phyloP scores from a whole-genome alignment of 2,329 filamentous ascomycete genomes.

The Cladosporium colombiae region DNA sequence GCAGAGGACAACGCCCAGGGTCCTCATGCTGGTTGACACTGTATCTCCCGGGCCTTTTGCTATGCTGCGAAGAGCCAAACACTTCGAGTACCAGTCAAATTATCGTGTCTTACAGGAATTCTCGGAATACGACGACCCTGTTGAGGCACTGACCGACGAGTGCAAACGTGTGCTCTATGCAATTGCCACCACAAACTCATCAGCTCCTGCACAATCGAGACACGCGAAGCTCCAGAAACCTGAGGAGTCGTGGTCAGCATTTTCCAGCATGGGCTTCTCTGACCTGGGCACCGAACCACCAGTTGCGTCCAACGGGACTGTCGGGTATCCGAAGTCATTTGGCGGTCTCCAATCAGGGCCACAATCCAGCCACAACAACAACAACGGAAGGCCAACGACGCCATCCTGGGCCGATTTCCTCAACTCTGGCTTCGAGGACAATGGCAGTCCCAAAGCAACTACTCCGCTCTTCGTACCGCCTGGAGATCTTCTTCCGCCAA shows the following conservation, averaged over 20 bases:
- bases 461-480: conserved; percentile 76
- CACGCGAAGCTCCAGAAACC: conserved; percentile 41
- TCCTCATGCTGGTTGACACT: conserved; percentile 94
- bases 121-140: conserved; percentile 84
- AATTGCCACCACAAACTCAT: conserved; percentile 87
- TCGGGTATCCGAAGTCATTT: conserved; percentile 28
- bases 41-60: conserved; percentile 95
- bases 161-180: conserved; percentile 86
- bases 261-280: conserved; percentile 91
- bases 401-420: conserved; percentile 98
- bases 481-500: conserved; percentile 85
- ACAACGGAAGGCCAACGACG: conserved; percentile 78
- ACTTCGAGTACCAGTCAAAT: conserved; percentile 92
- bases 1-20: conserved; percentile 78
- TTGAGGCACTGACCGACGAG: conserved; percentile 86
- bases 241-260: conserved; percentile 94
- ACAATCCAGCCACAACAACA: conserved; percentile 62
- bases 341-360: conserved; percentile 65
- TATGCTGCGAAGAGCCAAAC: conserved; percentile 82
- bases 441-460: conserved; percentile 53
- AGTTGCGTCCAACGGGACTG: conserved; percentile 22
- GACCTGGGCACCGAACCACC: conserved; percentile 52
- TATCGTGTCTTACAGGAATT: conserved; percentile 83
- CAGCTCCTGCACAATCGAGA: conserved; percentile 53
- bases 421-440: conserved; percentile 85